These are phyloP conservation scores for Trametes versicolor DNA, from an alignment of 1,284 basidiomycete genomes.

Conservation along the genomic window DNA sequence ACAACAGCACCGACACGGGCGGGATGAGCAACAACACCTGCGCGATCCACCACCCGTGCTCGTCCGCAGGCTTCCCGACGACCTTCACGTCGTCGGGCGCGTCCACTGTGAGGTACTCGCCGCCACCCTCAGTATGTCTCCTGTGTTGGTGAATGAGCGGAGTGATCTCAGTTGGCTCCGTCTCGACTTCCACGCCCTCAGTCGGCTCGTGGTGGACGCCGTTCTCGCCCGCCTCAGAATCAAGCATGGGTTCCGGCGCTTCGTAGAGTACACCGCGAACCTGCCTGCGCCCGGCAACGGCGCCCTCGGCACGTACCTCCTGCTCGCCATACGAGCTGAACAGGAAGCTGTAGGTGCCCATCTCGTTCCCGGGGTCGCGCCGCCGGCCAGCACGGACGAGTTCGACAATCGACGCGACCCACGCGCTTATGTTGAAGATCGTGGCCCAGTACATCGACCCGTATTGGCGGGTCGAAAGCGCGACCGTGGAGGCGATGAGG, in stretches of 20 bases:
- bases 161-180: slow-evolving; percentile 57
- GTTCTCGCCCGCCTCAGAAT: slow-evolving; percentile 35
- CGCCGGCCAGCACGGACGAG: slow-evolving; percentile 26
- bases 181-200: slow-evolving; percentile 47
- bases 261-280: slow-evolving; percentile 37
- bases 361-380: slow-evolving; percentile 31
- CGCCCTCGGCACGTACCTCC: slow-evolving; percentile 26
- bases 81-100: slow-evolving; percentile 19
- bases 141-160: slow-evolving; percentile 56
- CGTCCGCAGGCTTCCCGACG: slow-evolving; percentile 39
- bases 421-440: slow-evolving; percentile 35
- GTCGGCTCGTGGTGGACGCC: neutral
- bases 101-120: slow-evolving; percentile 37
- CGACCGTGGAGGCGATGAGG: slow-evolving; percentile 58
- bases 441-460: slow-evolving; percentile 66
- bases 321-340: slow-evolving; percentile 31
- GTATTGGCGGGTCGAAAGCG: slow-evolving; percentile 53
- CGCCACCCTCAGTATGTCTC: slow-evolving; percentile 33
- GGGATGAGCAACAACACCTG: slow-evolving; percentile 68
- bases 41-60: slow-evolving; percentile 69
- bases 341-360: slow-evolving; percentile 26
- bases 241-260: slow-evolving; percentile 22
- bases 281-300: slow-evolving; percentile 25
- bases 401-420: slow-evolving; percentile 26
- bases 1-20: slow-evolving; percentile 64